Evolutionary conservation across 2,329 filamentous ascomycete species (phyloP), one percentile per base, ranked within the genome.

Genomic region (Pseudogymnoascus sp.): DNA sequence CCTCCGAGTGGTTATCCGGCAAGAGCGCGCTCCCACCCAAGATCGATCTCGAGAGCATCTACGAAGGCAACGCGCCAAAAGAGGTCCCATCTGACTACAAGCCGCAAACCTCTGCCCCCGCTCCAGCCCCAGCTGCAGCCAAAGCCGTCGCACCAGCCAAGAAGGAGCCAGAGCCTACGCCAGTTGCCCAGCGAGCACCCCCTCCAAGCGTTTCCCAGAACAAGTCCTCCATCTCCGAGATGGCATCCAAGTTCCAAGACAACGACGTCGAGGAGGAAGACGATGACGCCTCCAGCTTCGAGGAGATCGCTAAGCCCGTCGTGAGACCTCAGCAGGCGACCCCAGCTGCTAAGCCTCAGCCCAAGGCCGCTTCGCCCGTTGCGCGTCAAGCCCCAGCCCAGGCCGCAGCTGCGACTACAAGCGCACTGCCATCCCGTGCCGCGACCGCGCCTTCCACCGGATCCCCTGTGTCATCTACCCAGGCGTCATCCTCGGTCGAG

Each of bases 11-110:
- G 93, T 82, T 96, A 62, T 82, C 83, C 13, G 95, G 95, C 68
- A 95, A 96, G 80, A 88, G 89, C 14, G 92, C 81, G 6, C 77
- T 96, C 45, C 93, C 95, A 6, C 83, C 92, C 66, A 98, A 96
- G 83, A 93, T 99, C 73, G 93, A 95, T 69, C 85, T 99, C 71
- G 93, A 96, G 77, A 93, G 90, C 71, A 77, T 98, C 60, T 98
- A 96, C 76, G 92, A 96, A 43, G 93, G 93, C 63, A 85, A 85
- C 67, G 89, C 87, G 5, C 87, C 92, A 3, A 86, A 90, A 70
- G 92, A 96, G 77, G 83, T 96, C 16, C 74, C 89, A 4, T 79
- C 86, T 6, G 86, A 90, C 70, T 87, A 86, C 75, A 89, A 87
- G 75, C 80, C 88, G 23, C 77, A 82, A 8, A 73, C 78, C 11